Conservation (phyloP, 768 basidiomycete genomes). For the Crepidotus variabilis region DNA sequence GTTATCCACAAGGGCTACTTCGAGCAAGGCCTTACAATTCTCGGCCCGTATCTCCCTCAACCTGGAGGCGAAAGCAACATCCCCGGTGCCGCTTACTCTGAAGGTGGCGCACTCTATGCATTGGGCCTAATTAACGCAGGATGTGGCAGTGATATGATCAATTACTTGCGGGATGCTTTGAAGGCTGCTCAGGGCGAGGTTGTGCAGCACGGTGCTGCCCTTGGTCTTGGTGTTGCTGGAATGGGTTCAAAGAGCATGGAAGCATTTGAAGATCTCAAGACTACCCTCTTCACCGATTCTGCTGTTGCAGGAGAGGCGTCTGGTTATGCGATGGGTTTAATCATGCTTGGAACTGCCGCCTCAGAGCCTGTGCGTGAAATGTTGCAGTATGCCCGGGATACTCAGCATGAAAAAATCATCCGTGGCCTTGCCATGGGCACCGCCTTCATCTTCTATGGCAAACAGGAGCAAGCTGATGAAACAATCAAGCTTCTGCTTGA, state of each 20-base stretch:
- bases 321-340: conserved; percentile 95
- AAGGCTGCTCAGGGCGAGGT: conserved; percentile 77
- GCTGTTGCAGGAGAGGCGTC: conserved; percentile 95
- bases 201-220: conserved; percentile 94
- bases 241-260: conserved; percentile 90
- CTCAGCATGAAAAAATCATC: conserved; percentile 99
- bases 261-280: conserved; percentile 89
- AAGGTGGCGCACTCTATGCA: conserved; percentile 95
- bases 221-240: conserved; percentile 93
- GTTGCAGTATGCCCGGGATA: conserved; percentile 94
- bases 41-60: conserved; percentile 91
- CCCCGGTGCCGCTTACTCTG: conserved; percentile 81
- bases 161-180: conserved; percentile 77
- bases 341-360: conserved; percentile 95
- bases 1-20: conserved; percentile 98
- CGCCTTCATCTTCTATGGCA: conserved; percentile 89
- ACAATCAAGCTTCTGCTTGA: conserved; percentile 72
- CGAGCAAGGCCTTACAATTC: conserved; percentile 86
- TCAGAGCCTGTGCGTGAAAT: conserved; percentile 84
- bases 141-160: conserved; percentile 72
- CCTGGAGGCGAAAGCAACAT: conserved; percentile 72
- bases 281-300: conserved; percentile 86
- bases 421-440: conserved; percentile 91
- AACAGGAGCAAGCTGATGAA: conserved; percentile 89
- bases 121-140: conserved; percentile 94